phyloP scores from a whole-genome alignment of 805 yeast species.

The Kodamaea lidongshanica region DNA sequence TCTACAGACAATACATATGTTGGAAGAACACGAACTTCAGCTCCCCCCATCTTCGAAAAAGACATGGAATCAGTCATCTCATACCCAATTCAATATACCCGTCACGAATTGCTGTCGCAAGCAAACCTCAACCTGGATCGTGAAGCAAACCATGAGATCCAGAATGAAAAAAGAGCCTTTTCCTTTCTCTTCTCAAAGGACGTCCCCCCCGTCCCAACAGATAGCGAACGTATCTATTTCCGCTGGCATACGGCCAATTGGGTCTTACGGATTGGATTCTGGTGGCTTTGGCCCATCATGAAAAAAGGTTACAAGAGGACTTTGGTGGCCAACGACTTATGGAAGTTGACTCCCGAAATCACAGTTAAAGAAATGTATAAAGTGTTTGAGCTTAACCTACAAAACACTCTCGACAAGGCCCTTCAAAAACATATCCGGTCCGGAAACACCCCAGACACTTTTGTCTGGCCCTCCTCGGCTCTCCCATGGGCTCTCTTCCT shows the following conservation, averaged over 20 bases:
- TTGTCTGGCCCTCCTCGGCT: constrained; percentile 34
- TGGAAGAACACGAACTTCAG: neutral
- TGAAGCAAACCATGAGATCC: constrained; percentile 18
- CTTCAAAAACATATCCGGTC: constrained; percentile 15
- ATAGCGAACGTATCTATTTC: constrained; percentile 45
- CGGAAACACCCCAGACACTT: constrained; percentile 14
- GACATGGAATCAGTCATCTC: neutral
- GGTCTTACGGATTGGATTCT: constrained; percentile 35
- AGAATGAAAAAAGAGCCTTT: constrained; percentile 46
- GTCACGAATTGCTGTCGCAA: constrained; percentile 9
- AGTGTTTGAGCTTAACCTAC: constrained; percentile 21
- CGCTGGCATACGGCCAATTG: constrained; percentile 40
- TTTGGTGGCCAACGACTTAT: constrained; percentile 33
- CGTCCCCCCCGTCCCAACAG: constrained; percentile 45
- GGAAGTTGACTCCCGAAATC: constrained; percentile 29
- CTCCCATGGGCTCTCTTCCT: constrained; percentile 41
- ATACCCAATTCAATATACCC: constrained; percentile 1
- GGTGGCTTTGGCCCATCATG: constrained; percentile 36
- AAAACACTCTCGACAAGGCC: constrained; percentile 16
- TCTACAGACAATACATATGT: no score
- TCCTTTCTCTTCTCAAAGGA: constrained; percentile 44
- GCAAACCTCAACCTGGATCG: constrained; percentile 9
- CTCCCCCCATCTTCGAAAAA: neutral
- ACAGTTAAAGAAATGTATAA: constrained; percentile 32
- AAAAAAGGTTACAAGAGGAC: constrained; percentile 37